Base-by-base conservation (phyloP, 345 rosid genomes). In the Citrus glauca region DNA sequence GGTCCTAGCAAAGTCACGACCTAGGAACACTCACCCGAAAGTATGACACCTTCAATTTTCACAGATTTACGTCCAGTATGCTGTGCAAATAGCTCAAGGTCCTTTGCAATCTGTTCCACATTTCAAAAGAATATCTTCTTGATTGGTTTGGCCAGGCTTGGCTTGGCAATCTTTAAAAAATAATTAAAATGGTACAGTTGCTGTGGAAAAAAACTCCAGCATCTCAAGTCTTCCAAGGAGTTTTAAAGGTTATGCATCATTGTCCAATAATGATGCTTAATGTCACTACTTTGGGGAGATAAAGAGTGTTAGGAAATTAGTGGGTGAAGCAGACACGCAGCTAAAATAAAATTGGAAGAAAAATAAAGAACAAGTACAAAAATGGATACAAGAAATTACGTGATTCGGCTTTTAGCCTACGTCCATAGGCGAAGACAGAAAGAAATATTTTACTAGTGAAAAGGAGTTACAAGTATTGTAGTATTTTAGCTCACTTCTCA, bases 11-110 rank as follows among this genome's bases (percentile, higher is more conserved):
- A 56, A 72, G 2, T 53, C n/a, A 20, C 14, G 60, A 9, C 67
- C 53, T 28, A 16, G 40, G 37, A 69, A 73, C 71, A 82, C 82
- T 80, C 82, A 93, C 99, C 91, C 20, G 95, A 85, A 78, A 93
- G 92, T 76, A 93, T 83, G 83, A 92, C 97, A 79, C 93, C 98
- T 45, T 94, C 95, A 87, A 86, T 91, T 76, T 90, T 92, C 56
- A 92, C 97, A 74, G 89, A 80, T 84, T 93, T 95, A 64, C 98
- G 95, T 71, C 97, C 93, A 74, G 92, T 95, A 76, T 95, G 99
- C 76, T 88, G 99, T 38, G 97, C 93, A 84, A 93, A 93, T 40
- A 87, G 86, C 85, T 93, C 95, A 35, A 95, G 86, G 73, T 92
- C 95, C 85, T 86, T 92, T 2, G 96, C 97, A 78, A 95, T 68